These are phyloP conservation scores for Aspergillus biplanus DNA, from an alignment of 495 filamentous ascomycete genomes.

Conservation along the genomic window DNA sequence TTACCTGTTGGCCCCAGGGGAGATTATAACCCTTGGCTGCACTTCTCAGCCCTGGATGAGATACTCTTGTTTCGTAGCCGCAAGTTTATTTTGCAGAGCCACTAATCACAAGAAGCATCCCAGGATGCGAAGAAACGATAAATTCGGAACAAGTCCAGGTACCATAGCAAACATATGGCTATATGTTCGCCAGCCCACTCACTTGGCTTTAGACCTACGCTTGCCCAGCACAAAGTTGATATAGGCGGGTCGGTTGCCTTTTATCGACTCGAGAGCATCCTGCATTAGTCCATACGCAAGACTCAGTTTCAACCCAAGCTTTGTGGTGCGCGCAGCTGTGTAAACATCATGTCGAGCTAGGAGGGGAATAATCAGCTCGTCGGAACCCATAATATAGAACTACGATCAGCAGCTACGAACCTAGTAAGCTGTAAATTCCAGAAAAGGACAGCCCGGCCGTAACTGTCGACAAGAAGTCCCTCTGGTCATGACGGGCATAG, in stretches of 20 bases:
- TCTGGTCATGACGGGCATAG: conserved; percentile 63
- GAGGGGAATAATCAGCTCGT: conserved; percentile 22
- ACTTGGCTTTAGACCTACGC: conserved; percentile 27
- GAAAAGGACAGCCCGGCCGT: conserved; percentile 80
- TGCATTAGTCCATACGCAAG: conserved; percentile 79
- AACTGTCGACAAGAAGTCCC: conserved; percentile 74
- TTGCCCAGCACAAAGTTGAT: conserved; percentile 65
- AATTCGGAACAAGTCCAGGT: not conserved
- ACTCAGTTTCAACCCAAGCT: conserved; percentile 76
- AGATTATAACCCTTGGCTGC: not conserved
- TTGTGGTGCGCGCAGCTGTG: conserved; percentile 83
- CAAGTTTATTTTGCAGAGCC: not conserved
- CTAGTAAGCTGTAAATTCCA: conserved; percentile 84
- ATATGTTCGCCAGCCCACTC: conserved; percentile 7
- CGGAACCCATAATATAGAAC: not conserved
- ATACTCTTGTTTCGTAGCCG: not conserved
- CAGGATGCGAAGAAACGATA: not conserved
- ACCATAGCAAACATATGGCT: not conserved
- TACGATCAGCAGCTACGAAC: conserved; percentile 51
- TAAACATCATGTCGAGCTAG: conserved; percentile 79
- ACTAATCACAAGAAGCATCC: not conserved
- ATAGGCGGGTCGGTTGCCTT: conserved; percentile 72
- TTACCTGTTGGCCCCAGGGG: not conserved
- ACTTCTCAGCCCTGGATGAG: conserved; percentile 6
- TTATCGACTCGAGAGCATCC: conserved; percentile 64